These are phyloP conservation scores for Besnoitia besnoiti DNA, from an alignment of 169 alveolate species.

Conservation along the genomic window DNA sequence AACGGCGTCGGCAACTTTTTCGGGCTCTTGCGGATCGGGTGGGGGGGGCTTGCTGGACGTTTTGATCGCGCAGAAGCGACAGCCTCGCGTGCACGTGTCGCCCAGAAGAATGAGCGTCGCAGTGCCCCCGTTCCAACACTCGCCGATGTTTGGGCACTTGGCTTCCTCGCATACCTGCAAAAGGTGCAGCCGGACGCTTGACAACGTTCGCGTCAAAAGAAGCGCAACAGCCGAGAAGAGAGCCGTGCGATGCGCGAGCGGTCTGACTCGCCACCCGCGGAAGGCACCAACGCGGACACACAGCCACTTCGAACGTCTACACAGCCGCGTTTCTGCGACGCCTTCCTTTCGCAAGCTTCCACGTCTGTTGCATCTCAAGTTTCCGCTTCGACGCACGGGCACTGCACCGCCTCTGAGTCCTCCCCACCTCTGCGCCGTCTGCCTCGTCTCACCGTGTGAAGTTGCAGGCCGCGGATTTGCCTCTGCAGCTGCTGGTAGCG, in stretches of 20 bases:
- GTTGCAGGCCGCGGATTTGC: constrained; percentile 68
- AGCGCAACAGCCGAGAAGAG: no score
- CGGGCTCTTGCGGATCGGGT: constrained; percentile 78
- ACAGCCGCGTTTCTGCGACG: no score
- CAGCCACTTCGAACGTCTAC: no score
- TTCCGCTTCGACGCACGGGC: no score
- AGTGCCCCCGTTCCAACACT: constrained; percentile 83
- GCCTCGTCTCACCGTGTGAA: constrained; percentile 68
- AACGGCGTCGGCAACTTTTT: constrained; percentile 77
- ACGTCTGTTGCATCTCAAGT: no score
- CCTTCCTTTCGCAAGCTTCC: no score
- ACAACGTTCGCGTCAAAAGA: no score
- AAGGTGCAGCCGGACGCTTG: no score
- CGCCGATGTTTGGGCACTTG: constrained; percentile 82
- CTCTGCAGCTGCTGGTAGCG: constrained; percentile 60
- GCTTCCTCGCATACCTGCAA: constrained; percentile 82
- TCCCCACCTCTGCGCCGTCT: neutral
- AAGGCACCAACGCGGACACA: no score
- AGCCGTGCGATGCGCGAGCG: no score
- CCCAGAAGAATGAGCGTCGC: constrained; percentile 82
- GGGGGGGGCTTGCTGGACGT: constrained; percentile 79
- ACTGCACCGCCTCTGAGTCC: no score
- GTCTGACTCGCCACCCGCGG: no score
- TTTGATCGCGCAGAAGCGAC: constrained; percentile 79
- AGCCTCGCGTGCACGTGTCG: constrained; percentile 82